phyloP scores from a whole-genome alignment of 441 rosid genomes.

The Euphorbia schlechtendalii region DNA sequence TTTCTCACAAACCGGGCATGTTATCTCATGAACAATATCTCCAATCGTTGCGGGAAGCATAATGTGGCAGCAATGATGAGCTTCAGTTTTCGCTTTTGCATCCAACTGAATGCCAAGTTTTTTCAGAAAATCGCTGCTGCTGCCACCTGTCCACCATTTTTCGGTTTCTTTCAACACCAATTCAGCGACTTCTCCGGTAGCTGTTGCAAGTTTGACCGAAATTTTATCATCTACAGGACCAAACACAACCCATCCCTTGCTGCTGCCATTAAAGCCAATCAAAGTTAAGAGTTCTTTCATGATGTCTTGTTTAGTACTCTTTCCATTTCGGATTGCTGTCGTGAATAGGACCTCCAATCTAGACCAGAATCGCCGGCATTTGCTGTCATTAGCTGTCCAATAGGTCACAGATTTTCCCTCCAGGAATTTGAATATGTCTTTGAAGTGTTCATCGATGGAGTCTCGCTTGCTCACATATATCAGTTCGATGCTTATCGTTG shows the following conservation, averaged over 20 bases:
- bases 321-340: not conserved
- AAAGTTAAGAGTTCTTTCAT: slow-evolving; percentile 9
- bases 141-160: not conserved
- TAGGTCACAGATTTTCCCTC: not conserved
- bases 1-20: slow-evolving; percentile 2
- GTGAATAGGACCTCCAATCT: not conserved
- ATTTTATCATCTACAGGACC: not conserved
- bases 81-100: not conserved
- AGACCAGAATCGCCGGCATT: slow-evolving; percentile 2
- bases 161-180: not conserved
- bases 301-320: not conserved
- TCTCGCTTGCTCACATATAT: slow-evolving; percentile 6
- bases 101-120: not conserved
- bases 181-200: not conserved
- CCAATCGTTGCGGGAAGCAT: not conserved
- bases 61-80: slow-evolving; percentile 4
- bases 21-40: not conserved
- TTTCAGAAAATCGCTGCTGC: not conserved
- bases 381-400: not conserved
- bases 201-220: not conserved
- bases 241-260: slow-evolving; percentile 4
- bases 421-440: not conserved
- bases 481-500: not conserved
- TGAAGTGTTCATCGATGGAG: not conserved
- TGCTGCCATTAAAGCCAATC: not conserved